A percentile compares a stretch with the other conserved stretches of the same genome.
Evolutionary conservation across 2,329 filamentous ascomycete genomes (phyloP).

Genomic region (Thielaviopsis ethacetica): DNA sequence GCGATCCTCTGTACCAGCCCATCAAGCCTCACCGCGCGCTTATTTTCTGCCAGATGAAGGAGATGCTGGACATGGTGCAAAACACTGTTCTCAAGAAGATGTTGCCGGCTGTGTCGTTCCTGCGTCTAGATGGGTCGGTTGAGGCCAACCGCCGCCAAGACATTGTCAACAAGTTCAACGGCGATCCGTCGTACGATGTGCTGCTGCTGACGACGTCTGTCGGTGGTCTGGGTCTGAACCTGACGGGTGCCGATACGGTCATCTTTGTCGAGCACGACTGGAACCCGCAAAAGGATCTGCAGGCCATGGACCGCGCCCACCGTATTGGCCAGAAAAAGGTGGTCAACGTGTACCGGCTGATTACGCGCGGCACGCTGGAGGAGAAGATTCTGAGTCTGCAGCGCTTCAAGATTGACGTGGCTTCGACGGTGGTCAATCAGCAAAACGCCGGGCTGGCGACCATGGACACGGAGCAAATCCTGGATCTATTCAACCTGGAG

Average conservation of each 20-base stretch:
- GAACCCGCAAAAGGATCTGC: slow-evolving; percentile 97
- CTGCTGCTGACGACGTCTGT: slow-evolving; percentile 88
- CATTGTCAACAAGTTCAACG: slow-evolving; percentile 98
- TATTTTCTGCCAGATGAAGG: slow-evolving; percentile 99
- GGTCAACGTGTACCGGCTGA: slow-evolving; percentile 93
- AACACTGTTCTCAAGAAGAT: slow-evolving; percentile 79
- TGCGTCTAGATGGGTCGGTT: slow-evolving; percentile 85
- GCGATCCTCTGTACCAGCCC: slow-evolving; percentile 51
- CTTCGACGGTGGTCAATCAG: slow-evolving; percentile 95
- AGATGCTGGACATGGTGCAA: slow-evolving; percentile 99
- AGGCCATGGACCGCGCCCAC: slow-evolving; percentile 97
- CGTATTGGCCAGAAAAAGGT: slow-evolving; percentile 99
- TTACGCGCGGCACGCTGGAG: slow-evolving; percentile 88
- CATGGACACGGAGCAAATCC: slow-evolving; percentile 97
- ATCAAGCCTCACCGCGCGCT: slow-evolving; percentile 93
- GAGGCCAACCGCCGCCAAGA: slow-evolving; percentile 89
- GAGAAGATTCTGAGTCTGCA: slow-evolving; percentile 97
- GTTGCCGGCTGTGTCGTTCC: slow-evolving; percentile 80
- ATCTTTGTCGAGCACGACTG: slow-evolving; percentile 99
- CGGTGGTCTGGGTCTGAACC: slow-evolving; percentile 81
- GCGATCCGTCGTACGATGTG: slow-evolving; percentile 90
- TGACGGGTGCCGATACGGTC: slow-evolving; percentile 94
- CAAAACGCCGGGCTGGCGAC: slow-evolving; percentile 87
- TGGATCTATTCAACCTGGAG: slow-evolving; percentile 87
- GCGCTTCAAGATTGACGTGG: slow-evolving; percentile 98